Conservation (phyloP, 352 stramenopile species). For the Globisporangium cylindrosporum region DNA sequence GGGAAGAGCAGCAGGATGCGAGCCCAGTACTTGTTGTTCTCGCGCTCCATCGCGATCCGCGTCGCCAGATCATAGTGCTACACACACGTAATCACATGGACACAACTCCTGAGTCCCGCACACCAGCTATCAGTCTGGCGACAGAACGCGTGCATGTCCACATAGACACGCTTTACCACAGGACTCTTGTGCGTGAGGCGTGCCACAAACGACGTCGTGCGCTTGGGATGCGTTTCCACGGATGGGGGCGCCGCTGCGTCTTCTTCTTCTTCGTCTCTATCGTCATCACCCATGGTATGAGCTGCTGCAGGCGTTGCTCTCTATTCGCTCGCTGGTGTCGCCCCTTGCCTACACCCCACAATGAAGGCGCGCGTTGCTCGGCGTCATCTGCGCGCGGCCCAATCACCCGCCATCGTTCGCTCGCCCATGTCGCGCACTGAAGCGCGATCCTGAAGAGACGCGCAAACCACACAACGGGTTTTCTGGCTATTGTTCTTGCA, state of each 20-base stretch:
- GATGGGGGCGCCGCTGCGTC: conserved; percentile 8
- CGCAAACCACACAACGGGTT: background rate
- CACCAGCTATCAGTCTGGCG: background rate
- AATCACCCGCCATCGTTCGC: conserved; percentile 1
- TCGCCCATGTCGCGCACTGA: background rate
- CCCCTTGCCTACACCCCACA: background rate
- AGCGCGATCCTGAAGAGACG: background rate
- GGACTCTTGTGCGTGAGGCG: conserved; percentile 44
- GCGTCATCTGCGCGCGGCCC: conserved; percentile 6
- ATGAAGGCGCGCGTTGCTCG: background rate
- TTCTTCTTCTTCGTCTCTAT: conserved; percentile 16
- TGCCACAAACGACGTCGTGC: conserved; percentile 54
- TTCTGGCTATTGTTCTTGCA: background rate
- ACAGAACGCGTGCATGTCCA: background rate
- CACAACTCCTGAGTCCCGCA: background rate
- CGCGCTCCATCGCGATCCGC: conserved; percentile 47
- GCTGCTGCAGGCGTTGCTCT: background rate
- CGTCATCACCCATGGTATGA: conserved; percentile 9
- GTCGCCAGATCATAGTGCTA: conserved; percentile 49
- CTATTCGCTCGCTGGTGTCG: background rate
- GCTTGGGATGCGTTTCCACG: conserved; percentile 55
- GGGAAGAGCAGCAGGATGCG: conserved; percentile 63
- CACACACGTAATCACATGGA: background rate
- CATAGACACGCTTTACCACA: conserved; percentile 11
- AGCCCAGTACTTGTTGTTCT: conserved; percentile 75